These are phyloP conservation scores for Dioscorea dumetorum DNA, from an alignment of 106 monocot species.

Conservation along the genomic window DNA sequence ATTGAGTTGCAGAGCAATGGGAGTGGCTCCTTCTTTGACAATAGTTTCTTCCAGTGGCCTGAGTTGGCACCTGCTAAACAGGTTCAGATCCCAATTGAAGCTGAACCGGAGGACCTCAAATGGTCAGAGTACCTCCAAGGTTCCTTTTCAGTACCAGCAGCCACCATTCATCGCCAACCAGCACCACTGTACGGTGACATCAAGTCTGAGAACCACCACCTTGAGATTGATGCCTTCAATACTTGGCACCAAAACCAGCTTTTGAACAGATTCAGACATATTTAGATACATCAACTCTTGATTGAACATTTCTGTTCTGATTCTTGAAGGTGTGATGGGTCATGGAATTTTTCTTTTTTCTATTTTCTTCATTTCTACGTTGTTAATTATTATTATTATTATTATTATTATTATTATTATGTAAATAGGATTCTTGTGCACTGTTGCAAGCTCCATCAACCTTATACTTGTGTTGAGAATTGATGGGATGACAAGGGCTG, in stretches of 20 bases:
- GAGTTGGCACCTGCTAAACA: constrained; percentile 40
- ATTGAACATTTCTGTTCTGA: too few relatives aligned
- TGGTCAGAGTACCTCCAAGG: constrained; percentile 80
- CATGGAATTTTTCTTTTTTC: too few relatives aligned
- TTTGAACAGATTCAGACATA: too few relatives aligned
- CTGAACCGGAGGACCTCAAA: constrained; percentile 53
- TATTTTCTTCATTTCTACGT: too few relatives aligned
- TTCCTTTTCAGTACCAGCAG: constrained; percentile 18
- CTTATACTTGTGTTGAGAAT: too few relatives aligned
- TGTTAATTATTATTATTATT: too few relatives aligned
- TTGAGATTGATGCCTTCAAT: constrained; percentile 20
- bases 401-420: too few relatives aligned
- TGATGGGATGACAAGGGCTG: too few relatives aligned
- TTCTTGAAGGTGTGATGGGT: too few relatives aligned
- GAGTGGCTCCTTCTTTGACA: constrained; percentile 34
- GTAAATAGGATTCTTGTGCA: too few relatives aligned
- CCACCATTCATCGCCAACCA: constrained; percentile 10
- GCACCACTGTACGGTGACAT: constrained; percentile 12
- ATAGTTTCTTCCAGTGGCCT: constrained; percentile 40
- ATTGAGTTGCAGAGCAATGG: constrained; percentile 25
- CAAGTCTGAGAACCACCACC: constrained; percentile 35
- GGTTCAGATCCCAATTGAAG: constrained; percentile 14
- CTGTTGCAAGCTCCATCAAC: too few relatives aligned
- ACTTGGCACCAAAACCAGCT: constrained; percentile 36
- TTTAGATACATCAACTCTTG: too few relatives aligned